phyloP scores from a whole-genome alignment of 2,329 filamentous ascomycete genomes.

The Alternaria sp. region DNA sequence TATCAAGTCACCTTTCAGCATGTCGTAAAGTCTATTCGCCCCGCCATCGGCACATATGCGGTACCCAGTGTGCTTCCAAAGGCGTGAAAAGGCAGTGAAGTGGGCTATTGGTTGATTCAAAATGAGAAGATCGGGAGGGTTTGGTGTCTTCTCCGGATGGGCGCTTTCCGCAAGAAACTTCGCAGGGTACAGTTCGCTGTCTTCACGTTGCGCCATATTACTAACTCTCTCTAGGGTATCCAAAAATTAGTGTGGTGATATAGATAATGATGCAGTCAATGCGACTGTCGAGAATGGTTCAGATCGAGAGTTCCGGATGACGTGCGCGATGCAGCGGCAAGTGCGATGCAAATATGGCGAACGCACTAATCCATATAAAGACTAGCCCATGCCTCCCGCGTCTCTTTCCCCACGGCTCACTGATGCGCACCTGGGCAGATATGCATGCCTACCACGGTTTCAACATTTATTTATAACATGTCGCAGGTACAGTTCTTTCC shows the following conservation, averaged over 20 bases:
- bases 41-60: slow-evolving; percentile 89
- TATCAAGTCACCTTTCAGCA: slow-evolving; percentile 44
- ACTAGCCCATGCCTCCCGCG: slow-evolving; percentile 5
- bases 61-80: slow-evolving; percentile 63
- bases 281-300: slow-evolving; percentile 1
- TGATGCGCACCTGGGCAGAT: not conserved
- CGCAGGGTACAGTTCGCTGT: slow-evolving; percentile 27
- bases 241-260: not conserved
- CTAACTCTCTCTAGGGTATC: not conserved
- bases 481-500: not conserved
- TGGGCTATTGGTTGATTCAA: slow-evolving; percentile 53
- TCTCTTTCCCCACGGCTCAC: not conserved
- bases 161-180: slow-evolving; percentile 33
- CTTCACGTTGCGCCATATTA: slow-evolving; percentile 21
- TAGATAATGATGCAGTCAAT: not conserved
- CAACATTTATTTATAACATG: not conserved
- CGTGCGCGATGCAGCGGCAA: not conserved
- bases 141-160: slow-evolving; percentile 21
- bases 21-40: slow-evolving; percentile 74
- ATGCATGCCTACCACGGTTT: not conserved
- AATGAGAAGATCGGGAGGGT: slow-evolving; percentile 49
- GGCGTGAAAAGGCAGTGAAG: slow-evolving; percentile 57
- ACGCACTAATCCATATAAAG: slow-evolving; percentile 6
- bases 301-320: not conserved
- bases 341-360: slow-evolving; percentile 11